These are phyloP conservation scores for Suillus placidus DNA, from an alignment of 768 basidiomycete genomes.

Conservation along the genomic window DNA sequence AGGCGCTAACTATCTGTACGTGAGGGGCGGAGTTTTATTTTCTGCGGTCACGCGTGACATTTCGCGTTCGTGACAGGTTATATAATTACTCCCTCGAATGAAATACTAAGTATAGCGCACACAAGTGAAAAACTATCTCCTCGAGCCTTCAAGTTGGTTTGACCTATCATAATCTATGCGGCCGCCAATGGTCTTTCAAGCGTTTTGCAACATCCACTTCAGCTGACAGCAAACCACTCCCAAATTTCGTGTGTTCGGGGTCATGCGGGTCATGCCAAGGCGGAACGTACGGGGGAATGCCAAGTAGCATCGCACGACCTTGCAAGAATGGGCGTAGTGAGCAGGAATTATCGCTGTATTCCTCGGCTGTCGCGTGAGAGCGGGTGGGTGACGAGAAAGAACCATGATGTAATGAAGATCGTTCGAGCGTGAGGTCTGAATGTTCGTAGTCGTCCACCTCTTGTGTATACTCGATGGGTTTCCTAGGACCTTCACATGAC, in stretches of 20 bases:
- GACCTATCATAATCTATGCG: slow-evolving; percentile 49
- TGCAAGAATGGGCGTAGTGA: slow-evolving; percentile 42
- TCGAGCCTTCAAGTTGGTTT: not conserved
- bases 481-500: slow-evolving; percentile 10
- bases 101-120: not conserved
- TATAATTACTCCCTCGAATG: not conserved
- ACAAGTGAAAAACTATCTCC: not conserved
- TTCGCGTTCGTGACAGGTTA: slow-evolving; percentile 6
- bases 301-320: slow-evolving; percentile 55
- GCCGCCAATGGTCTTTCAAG: slow-evolving; percentile 68
- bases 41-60: not conserved
- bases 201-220: slow-evolving; percentile 65
- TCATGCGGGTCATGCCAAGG: slow-evolving; percentile 4
- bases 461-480: slow-evolving; percentile 11
- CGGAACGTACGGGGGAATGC: slow-evolving; percentile 22
- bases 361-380: not conserved
- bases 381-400: slow-evolving; percentile 3
- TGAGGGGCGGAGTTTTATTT: slow-evolving; percentile 3
- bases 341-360: not conserved
- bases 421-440: slow-evolving; percentile 8
- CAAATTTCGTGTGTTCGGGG: slow-evolving; percentile 7
- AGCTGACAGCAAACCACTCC: slow-evolving; percentile 41
- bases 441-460: not conserved
- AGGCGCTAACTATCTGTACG: not conserved
- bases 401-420: slow-evolving; percentile 14